Evolutionary conservation across 2,329 filamentous ascomycete genomes (phyloP), one percentile per base, ranked within the genome.

Genomic region (Pseudomassariella vexata): DNA sequence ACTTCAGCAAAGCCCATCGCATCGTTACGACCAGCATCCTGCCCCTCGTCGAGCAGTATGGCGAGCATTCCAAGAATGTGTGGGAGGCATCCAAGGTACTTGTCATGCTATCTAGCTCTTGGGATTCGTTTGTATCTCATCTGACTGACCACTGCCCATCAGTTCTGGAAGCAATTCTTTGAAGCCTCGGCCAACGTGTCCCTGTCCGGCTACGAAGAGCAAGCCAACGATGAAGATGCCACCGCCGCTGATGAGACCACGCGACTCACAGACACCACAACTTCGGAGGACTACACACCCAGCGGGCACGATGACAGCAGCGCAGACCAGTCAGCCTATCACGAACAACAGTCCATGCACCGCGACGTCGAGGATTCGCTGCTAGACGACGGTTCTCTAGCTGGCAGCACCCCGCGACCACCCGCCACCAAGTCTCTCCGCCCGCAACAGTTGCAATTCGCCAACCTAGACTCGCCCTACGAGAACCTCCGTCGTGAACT

Each of bases 111-210:
- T 9, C 20, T 14, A 7, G 9, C 20, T n/a, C 10, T 11, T 7
- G 8, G 9, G 22, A 16, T 22, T 16, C 15, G 16, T 5, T 12
- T 9, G 11, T 18, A 17, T 11, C 6, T 18, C 8, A 23, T 14
- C 20, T 17, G 17, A 25, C 10, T 18, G n/a, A n/a, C 4, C n/a
- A n/a, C n/a, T 35, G 10, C 9, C 18, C 16, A 10, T 9, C 51
- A 94, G 85, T 98, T 98, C 62, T 98, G 92, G 92, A 98, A 98
- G 62, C 89, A 96, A 66, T 98, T 98, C 68, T 98, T 98, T 61
- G 92, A 98, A 63, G 88, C 92, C 21, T 95, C 89, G 28, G 92
- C 92, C 55, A 96, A 98, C 51, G 90, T 98, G 17, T 95, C 90
- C 9, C 74, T 98, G 9, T 95, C 88, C 0, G 88, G 89, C 18